Evolutionary conservation across 2,329 filamentous ascomycete species (phyloP), one percentile per base, ranked within the genome.

Genomic region (Colletotrichum euphorbiae): DNA sequence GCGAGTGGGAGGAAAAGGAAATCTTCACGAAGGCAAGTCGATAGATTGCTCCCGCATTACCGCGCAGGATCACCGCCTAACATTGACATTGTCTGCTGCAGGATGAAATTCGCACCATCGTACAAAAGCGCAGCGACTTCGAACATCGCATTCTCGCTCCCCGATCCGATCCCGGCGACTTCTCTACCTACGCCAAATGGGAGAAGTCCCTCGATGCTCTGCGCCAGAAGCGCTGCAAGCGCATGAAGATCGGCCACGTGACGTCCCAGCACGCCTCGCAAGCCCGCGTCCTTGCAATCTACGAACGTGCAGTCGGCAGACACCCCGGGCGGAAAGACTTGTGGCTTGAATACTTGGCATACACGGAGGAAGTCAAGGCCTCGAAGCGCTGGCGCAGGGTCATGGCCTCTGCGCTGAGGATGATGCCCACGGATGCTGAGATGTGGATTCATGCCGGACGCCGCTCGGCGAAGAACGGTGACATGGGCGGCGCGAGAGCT

Each of bases 331-430:
- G 93, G 75, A 76, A 94, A 40, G 87, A 87, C 2, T 84, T 99
- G 42, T 99, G 96, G 96, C 90, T 92, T 78, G 92, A 94, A 75
- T 98, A 97, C 76, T 89, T 98, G 68, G 88, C 91, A 67, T 98
- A 93, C 78, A 90, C 93, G 15, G 86, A 90, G 73, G 87, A 89
- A 71, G 85, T 90, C 75, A 90, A 87, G 73, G 88, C 89, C 6
- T 85, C 85, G 15, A 91, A 90, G 79, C 83, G 89, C 45, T 91
- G 90, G 81, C 90, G 87, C 79, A 85, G 83, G 68, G 82, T 87
- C 71, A 85, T 90, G 80, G 89, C 87, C 19, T 82, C 89, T 52
- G 92, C 93, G 15, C 83, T 98, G 72, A 88, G 95, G 71, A 85
- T 99, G 80, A 94, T 97, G 80, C 95, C 96, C 15, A 89, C 90